phyloP scores from a whole-genome alignment of 2,329 filamentous ascomycete genomes.

The Fusarium sp. region DNA sequence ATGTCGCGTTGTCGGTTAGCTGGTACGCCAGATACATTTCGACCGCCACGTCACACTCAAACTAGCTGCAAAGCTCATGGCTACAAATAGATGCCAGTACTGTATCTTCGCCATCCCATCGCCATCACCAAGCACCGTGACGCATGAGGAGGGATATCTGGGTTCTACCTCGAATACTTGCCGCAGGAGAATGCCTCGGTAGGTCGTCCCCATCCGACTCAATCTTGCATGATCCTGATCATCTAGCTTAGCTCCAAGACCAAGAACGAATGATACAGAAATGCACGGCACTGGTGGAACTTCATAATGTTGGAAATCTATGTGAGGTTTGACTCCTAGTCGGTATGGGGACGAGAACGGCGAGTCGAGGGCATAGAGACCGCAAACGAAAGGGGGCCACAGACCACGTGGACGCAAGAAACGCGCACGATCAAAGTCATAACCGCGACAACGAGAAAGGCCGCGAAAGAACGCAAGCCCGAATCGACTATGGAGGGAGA shows the following conservation, averaged over 20 bases:
- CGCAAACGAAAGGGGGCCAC: constrained; percentile 65
- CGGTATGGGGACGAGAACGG: constrained; percentile 65
- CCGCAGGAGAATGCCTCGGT: no score
- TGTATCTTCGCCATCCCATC: no score
- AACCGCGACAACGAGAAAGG: constrained; percentile 63
- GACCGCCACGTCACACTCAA: no score
- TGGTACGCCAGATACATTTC: no score
- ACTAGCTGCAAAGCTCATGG: no score
- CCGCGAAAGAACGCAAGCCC: constrained; percentile 60
- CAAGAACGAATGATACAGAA: constrained; percentile 79
- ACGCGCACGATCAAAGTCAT: constrained; percentile 67
- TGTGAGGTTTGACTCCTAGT: constrained; percentile 65
- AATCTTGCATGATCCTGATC: no score
- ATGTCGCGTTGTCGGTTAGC: no score
- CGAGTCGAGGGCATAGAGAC: constrained; percentile 64
- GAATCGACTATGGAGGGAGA: constrained; percentile 57
- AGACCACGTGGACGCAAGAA: constrained; percentile 71
- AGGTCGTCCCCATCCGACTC: no score
- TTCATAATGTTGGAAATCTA: constrained; percentile 79
- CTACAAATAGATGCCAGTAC: no score
- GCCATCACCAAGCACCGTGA: no score
- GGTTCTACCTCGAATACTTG: no score
- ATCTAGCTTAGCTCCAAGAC: constrained; percentile 75
- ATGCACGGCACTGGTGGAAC: constrained; percentile 81
- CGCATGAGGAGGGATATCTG: no score